Evolutionary conservation across 2,329 filamentous ascomycete genomes (phyloP), one percentile per base, ranked within the genome.

Genomic region (Alternaria angustiovoidea): DNA sequence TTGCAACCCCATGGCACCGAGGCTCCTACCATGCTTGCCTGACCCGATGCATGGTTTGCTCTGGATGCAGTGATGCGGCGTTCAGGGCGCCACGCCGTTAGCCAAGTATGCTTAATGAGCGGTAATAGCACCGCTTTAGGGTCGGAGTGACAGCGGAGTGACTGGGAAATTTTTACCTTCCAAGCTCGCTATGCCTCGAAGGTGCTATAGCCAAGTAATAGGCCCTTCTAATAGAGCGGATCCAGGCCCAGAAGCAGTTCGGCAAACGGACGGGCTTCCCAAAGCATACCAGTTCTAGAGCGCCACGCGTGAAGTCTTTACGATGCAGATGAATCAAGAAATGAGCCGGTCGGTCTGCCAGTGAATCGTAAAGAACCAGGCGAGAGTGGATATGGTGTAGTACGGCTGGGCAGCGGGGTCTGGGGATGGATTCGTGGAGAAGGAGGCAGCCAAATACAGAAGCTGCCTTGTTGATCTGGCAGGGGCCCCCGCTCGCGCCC

Each of bases 81-180:
- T 49, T 56, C 57, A 57, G 46, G 5, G 32, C 52, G 64, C 61
- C 64, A 69, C 59, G 32, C 65, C 59, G 62, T 56, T 47, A 34
- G 70, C 68, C 67, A 70, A 72, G 65, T 44, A 54, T 65, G 64
- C 64, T 63, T 66, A 59, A 64, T 51, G n/a, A 22, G 43, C 63
- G 57, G 60, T 36, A 53, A 56, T 20, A 53, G 38, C 53, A 56
- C 56, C 49, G 41, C 51, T n/a, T 62, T 51, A 51, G 61, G 59
- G 55, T 30, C 51, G 54, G 59, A 60, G 41, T 22, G 7, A 20
- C 24, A 32, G 24, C 52, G 52, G 53, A 57, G 34, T 34, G 22
- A 24, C 39, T 38, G 46, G 46, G 42, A 39, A 60, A 16, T 36
- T 28, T 30, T 30, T 38, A 51, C 32, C 12, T 49, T 18, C 26